Evolutionary conservation across 306 rosid species (phyloP), one percentile per base, ranked within the genome.

Genomic region (Notholithocarpus densiflorus): DNA sequence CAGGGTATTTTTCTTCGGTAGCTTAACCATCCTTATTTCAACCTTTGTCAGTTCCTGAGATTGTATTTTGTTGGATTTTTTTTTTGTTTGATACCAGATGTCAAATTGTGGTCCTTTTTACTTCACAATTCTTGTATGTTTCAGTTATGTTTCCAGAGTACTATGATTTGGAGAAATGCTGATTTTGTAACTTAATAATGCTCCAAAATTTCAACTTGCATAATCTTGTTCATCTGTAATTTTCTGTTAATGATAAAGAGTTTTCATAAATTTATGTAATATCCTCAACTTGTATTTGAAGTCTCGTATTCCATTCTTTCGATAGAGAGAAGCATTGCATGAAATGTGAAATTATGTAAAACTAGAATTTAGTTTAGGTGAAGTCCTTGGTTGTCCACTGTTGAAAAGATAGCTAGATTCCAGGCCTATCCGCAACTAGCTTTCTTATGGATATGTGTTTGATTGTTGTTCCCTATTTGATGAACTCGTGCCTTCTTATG

Each of bases 1-100:
- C 87, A 73, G 87, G 84, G 51, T 75, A 68, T 60, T 79, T 27
- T 15, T 79, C 73, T 15, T 65, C 31, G n/a, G 43, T 62, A 26
- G 65, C 79, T 59, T 70, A 48, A 4, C 75, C 17, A 9, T 15
- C 52, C 26, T 17, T 12, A 2, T 32, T 55, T 27, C 40, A 21
- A 27, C 65, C 48, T 52, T 17, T 32, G 5, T n/a, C 81, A 45
- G 72, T 37, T 55, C 17, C 48, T 81, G 76, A 8, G 73, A 5
- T 59, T 81, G 73, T 83, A 73, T 53, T 86, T 75, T 80, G 74
- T 71, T 68, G 34, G 75, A 66, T 52, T 66, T 9, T 48, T 48
- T 48, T 10, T 23, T 70, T 74, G 54, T 72, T 80, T 70, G 74
- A 80, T 72, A 59, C 64, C 68, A 56, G 59, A 68, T 77, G 68